These are phyloP conservation scores for Nemania sp. DNA, from an alignment of 2,329 filamentous ascomycete species.

Conservation along the genomic window DNA sequence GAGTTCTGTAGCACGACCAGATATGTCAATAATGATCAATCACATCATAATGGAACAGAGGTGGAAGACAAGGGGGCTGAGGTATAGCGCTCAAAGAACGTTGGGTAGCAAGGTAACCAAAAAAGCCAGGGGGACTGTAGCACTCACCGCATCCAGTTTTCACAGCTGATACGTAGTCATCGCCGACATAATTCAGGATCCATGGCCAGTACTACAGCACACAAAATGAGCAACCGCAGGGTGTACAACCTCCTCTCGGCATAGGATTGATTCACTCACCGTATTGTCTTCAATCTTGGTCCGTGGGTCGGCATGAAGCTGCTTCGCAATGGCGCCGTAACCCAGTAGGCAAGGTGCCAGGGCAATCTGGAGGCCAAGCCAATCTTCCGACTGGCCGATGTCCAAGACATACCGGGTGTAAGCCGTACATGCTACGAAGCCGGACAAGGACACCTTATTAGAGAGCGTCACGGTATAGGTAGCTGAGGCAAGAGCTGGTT, in stretches of 20 bases:
- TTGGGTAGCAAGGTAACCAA: no score
- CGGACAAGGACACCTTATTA: neutral
- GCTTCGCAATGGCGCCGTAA: slow-evolving; percentile 77
- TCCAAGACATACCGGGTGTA: slow-evolving; percentile 88
- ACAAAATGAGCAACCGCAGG: slow-evolving; percentile 1
- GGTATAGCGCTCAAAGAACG: no score
- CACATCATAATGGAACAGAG: neutral
- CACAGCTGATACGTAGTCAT: slow-evolving; percentile 77
- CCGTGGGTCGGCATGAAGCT: slow-evolving; percentile 65
- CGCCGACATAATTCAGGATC: slow-evolving; percentile 85
- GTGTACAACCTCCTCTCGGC: no score
- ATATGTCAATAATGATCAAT: neutral
- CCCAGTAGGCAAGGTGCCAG: slow-evolving; percentile 88
- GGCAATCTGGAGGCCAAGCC: slow-evolving; percentile 81
- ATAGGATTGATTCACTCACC: neutral
- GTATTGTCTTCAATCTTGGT: slow-evolving; percentile 66
- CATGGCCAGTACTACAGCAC: slow-evolving; percentile 72
- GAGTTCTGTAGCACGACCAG: slow-evolving; percentile 54
- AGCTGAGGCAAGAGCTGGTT: neutral
- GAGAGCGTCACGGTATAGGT: neutral
- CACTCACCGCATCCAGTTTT: slow-evolving; percentile 67
- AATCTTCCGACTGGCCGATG: slow-evolving; percentile 84
- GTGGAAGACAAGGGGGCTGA: neutral
- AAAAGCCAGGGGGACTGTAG: neutral
- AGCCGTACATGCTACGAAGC: slow-evolving; percentile 53